Percentiles rank a stretch among this genome's conserved stretches.
phyloP scores from a whole-genome alignment of 495 filamentous ascomycete species.

The Penicillium riverlandense region DNA sequence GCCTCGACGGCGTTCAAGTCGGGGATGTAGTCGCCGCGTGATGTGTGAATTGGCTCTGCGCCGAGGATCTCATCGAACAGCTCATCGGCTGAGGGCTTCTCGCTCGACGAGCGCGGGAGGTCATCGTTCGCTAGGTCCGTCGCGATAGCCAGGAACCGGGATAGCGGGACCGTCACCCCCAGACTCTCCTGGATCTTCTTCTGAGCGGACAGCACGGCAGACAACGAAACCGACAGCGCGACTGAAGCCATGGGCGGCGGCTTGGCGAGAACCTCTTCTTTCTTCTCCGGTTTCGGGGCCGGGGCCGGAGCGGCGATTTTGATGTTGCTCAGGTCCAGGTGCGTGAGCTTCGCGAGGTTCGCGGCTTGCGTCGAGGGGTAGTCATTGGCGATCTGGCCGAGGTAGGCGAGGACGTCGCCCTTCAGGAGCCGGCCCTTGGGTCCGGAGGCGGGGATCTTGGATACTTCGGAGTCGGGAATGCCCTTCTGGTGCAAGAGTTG shows the following conservation, averaged over 20 bases:
- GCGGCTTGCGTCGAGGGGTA: conserved; percentile 63
- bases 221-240: conserved; percentile 68
- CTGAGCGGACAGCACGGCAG: conserved; percentile 70
- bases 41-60: conserved; percentile 47
- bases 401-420: conserved; percentile 87
- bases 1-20: conserved; percentile 58
- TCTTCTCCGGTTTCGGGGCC: conserved; percentile 27
- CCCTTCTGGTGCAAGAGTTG: conserved; percentile 72
- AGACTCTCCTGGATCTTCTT: conserved; percentile 66
- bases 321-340: conserved; percentile 92
- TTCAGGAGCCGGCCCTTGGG: conserved; percentile 88
- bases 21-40: conserved; percentile 59
- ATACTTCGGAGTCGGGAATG: conserved; percentile 60
- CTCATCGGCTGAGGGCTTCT: conserved; percentile 64
- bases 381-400: conserved; percentile 64
- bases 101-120: conserved; percentile 57
- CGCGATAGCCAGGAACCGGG: conserved; percentile 79
- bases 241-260: conserved; percentile 28
- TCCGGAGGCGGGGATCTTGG: conserved; percentile 78
- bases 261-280: conserved; percentile 26
- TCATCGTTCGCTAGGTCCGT: conserved; percentile 78
- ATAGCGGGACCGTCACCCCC: conserved; percentile 73
- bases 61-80: conserved; percentile 87
- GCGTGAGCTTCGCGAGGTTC: conserved; percentile 63
- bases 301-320: conserved; percentile 61